Base-by-base conservation (phyloP, 140 eudicot genomes). In the Artemisia princeps region DNA sequence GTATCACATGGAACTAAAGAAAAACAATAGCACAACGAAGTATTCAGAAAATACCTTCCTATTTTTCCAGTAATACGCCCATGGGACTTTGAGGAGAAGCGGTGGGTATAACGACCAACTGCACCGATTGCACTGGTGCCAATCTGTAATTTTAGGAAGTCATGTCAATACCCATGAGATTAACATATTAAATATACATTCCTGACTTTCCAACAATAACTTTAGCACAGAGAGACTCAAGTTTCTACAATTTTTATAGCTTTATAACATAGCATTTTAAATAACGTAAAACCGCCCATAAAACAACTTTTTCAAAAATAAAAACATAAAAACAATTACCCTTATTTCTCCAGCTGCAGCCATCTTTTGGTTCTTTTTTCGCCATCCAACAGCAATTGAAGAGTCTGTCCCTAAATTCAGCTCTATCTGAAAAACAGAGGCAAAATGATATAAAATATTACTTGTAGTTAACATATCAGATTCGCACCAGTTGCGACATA, bases 341-440 rank as follows among this genome's bases (percentile, higher is more conserved):
- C 91, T 91, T 67, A 91, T 76, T 59, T 78, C 91, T 78, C 95
- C 96, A 9, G 98, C 74, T 63, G 96, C 96, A 69, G 95, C 77
- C 89, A 67, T 82, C 22, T 78, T 88, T 81, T 80, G 74, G 49
- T 85, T 92, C 80, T 88, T 88, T 74, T 76, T 92, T 76, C 84
- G 83, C 98, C 98, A 92, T 64, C 98, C 98, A 80, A 92, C 95
- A 76, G 87, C 83, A 71, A 92, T 62, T 24, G 86, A 83, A 10
- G 96, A 81, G 55, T 92, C 98, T 37, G 84, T 30, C 10, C 96
- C 98, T 73, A 92, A 79, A 76, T 71, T 67, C 63, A 92, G 83
- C 67, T 85, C 92, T 65, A 92, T 92, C 98, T 92, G 89, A 26
- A 74, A 62, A 30, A 26, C 50, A 24, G 6, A 33, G 16, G 6